Evolutionary conservation across 805 yeast genomes (phyloP).

Genomic region (Blastobotrys robertii): DNA sequence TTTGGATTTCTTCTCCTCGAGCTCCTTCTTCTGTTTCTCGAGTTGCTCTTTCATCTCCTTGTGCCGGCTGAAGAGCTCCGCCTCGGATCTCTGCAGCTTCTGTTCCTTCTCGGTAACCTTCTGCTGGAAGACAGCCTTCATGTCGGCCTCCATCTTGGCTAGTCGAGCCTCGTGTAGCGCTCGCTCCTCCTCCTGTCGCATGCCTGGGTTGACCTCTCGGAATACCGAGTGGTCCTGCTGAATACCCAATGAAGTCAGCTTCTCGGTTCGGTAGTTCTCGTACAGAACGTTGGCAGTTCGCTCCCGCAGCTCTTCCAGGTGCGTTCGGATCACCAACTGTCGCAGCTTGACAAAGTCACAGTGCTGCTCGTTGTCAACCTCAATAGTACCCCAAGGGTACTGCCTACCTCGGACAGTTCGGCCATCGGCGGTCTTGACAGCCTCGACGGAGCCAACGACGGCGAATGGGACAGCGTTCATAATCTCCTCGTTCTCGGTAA

Average conservation of each 20-base stretch:
- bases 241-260: slow-evolving; percentile 72
- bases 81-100: slow-evolving; percentile 92
- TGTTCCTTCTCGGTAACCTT: slow-evolving; percentile 95
- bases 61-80: slow-evolving; percentile 89
- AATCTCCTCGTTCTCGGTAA: slow-evolving; percentile 53
- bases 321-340: slow-evolving; percentile 79
- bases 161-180: slow-evolving; percentile 88
- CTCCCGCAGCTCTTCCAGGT: slow-evolving; percentile 89
- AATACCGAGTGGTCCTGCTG: slow-evolving; percentile 90
- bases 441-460: slow-evolving; percentile 78
- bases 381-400: slow-evolving; percentile 96
- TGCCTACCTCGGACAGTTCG: slow-evolving; percentile 78
- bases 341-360: slow-evolving; percentile 86
- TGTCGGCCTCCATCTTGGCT: slow-evolving; percentile 89
- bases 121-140: slow-evolving; percentile 93
- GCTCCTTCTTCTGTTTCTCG: slow-evolving; percentile 73
- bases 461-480: slow-evolving; percentile 80
- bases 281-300: slow-evolving; percentile 65
- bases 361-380: slow-evolving; percentile 89
- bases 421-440: slow-evolving; percentile 61
- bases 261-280: slow-evolving; percentile 82
- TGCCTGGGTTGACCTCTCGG: slow-evolving; percentile 85
- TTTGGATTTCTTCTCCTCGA: slow-evolving; percentile 83
- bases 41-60: slow-evolving; percentile 95
- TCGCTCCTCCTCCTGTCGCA: slow-evolving; percentile 89